Conservation (phyloP, 805 yeast genomes). For the Cyberlindnera petersonii region DNA sequence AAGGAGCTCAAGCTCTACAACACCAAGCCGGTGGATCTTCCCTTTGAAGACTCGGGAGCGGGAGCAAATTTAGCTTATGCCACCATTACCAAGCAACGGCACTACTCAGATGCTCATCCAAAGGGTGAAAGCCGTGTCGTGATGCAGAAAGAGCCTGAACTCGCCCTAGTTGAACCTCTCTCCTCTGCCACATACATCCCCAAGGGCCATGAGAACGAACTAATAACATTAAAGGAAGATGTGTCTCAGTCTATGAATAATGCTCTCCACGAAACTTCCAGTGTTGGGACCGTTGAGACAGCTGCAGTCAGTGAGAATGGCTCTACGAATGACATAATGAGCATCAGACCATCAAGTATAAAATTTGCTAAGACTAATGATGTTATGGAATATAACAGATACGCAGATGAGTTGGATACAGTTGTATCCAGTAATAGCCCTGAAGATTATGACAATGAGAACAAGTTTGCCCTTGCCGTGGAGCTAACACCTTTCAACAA, state of each 20-base stretch:
- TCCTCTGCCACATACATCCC: slow-evolving; percentile 72
- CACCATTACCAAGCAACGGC: slow-evolving; percentile 9
- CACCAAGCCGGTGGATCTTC: slow-evolving; percentile 11
- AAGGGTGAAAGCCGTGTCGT: slow-evolving; percentile 1
- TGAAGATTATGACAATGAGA: slow-evolving; percentile 25
- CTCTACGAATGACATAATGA: neutral
- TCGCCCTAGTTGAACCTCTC: slow-evolving; percentile 46
- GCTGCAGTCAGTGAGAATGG: neutral
- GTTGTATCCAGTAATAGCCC: neutral
- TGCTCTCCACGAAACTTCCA: slow-evolving; percentile 3
- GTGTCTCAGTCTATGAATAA: slow-evolving; percentile 9
- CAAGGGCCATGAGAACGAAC: slow-evolving; percentile 43
- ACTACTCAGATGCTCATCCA: slow-evolving; percentile 6
- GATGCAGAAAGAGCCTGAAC: slow-evolving; percentile 6
- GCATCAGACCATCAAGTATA: slow-evolving; percentile 4
- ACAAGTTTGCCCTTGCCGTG: slow-evolving; percentile 67
- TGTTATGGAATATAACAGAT: slow-evolving; percentile 11
- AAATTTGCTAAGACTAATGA: slow-evolving; percentile 15
- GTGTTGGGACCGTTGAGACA: slow-evolving; percentile 2
- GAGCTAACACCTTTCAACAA: slow-evolving; percentile 88
- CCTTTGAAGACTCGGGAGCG: slow-evolving; percentile 9
- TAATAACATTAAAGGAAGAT: slow-evolving; percentile 14
- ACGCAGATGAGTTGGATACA: slow-evolving; percentile 8
- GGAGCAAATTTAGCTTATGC: neutral
- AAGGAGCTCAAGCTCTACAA: slow-evolving; percentile 11